Evolutionary conservation across 2,329 filamentous ascomycete species (phyloP), one percentile per base, ranked within the genome.

Genomic region (Talaromyces pinophilus): DNA sequence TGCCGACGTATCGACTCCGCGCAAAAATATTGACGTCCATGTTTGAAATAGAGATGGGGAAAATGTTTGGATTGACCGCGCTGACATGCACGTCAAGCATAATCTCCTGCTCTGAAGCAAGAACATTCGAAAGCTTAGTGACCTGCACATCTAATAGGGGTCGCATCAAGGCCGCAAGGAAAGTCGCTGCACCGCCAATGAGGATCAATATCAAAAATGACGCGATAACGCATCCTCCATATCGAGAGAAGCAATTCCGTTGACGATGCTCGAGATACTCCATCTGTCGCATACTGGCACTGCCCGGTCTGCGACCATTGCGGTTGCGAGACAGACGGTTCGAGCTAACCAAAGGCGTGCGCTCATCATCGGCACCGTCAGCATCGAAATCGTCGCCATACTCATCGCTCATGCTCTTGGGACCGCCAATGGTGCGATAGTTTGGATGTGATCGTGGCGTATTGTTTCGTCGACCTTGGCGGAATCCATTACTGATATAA

Each of bases 1-100:
- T 83, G n/a, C 92, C 91, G 13, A 94, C 91, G 75, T 94, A 91
- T 67, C 91, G 92, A 67, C 93, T 97, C 79, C 96, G 97, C 35
- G 95, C 95, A 78, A 98, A 98, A 38, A 99, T 86, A 73, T 96
- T 93, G 66, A 98, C 84, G 75, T 98, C 93, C 74, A 96, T 90
- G 57, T 93, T 89, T 69, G 91, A 89, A 44, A 99, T 88, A 2
- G 90, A 90, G 50, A 99, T 90, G 1, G 92, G 88, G 46, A 98
- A 90, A 48, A 97, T 88, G 72, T 98, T 99, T 0, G 94, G 93
- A 75, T 99, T 99, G 72, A 94, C 85, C 0, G 94, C 95, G 71
- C 88, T 88, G 67, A 99, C 92, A 22, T 92, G 88, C 59, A 99
- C 81, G 77, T 99, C 94, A 73, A 98, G 86, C 87, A 99, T 97